These are phyloP conservation scores for Zymoseptoria passerinii DNA, from an alignment of 2,329 filamentous ascomycete species.

Conservation along the genomic window DNA sequence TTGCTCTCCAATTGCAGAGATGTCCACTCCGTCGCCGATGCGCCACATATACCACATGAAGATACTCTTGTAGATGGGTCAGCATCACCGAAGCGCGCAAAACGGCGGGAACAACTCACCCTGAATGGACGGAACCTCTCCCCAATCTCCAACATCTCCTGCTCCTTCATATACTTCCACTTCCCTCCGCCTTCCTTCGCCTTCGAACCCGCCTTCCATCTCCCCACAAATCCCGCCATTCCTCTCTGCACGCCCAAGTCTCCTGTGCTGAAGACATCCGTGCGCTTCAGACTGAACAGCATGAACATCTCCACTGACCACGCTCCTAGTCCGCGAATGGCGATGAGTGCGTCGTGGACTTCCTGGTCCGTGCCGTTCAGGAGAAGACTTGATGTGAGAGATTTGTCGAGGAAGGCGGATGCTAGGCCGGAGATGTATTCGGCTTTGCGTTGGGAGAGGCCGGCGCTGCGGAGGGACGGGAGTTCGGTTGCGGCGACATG, in stretches of 20 bases:
- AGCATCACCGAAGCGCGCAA: slow-evolving; percentile 5
- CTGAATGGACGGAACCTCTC: slow-evolving; percentile 75
- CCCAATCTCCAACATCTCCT: slow-evolving; percentile 79
- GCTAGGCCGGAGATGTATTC: slow-evolving; percentile 88
- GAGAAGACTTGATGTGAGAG: slow-evolving; percentile 68
- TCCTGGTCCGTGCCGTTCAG: slow-evolving; percentile 76
- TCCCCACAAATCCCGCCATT: slow-evolving; percentile 79
- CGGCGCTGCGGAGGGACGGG: slow-evolving; percentile 67
- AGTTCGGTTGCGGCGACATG: slow-evolving; percentile 59
- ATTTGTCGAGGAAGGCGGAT: slow-evolving; percentile 66
- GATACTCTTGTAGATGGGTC: slow-evolving; percentile 50
- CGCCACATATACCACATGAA: slow-evolving; percentile 99
- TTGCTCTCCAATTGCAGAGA: not conserved
- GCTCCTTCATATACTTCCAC: slow-evolving; percentile 96
- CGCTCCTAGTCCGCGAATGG: slow-evolving; percentile 74
- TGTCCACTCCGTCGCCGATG: slow-evolving; percentile 16
- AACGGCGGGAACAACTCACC: slow-evolving; percentile 34
- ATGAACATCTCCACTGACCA: slow-evolving; percentile 99
- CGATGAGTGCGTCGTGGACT: slow-evolving; percentile 70
- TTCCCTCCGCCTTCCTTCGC: slow-evolving; percentile 64
- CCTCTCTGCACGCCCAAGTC: slow-evolving; percentile 92
- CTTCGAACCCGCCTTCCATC: slow-evolving; percentile 77
- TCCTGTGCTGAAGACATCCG: slow-evolving; percentile 87
- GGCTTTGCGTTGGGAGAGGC: slow-evolving; percentile 87
- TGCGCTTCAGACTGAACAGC: slow-evolving; percentile 84